These are phyloP conservation scores for Apophysomyces ossiformis DNA, from an alignment of 371 early-diverging fungal species.

Conservation along the genomic window DNA sequence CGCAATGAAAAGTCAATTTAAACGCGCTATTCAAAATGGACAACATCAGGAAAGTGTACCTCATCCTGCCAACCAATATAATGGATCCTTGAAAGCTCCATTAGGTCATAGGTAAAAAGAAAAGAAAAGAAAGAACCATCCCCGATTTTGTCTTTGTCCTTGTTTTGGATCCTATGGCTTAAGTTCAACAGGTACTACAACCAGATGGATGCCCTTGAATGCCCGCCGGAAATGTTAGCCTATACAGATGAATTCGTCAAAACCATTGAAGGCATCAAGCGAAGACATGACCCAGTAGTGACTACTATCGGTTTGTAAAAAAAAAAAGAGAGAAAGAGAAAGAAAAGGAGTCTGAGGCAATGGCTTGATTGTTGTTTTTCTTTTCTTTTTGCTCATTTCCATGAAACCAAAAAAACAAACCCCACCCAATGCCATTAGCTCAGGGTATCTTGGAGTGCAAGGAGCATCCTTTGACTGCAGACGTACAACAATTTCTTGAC, in stretches of 20 bases:
- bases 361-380: neutral
- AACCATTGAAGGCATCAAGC: constrained; percentile 89
- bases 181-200: constrained; percentile 57
- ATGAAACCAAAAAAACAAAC: neutral
- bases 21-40: constrained; percentile 4
- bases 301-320: constrained; percentile 75
- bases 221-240: constrained; percentile 72
- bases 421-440: constrained; percentile 45
- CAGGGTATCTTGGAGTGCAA: constrained; percentile 96
- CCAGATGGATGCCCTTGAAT: constrained; percentile 58
- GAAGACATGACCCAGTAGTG: constrained; percentile 94
- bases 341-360: neutral
- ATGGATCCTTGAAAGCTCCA: constrained; percentile 19
- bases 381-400: neutral
- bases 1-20: constrained; percentile 33
- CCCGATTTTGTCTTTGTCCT: neutral
- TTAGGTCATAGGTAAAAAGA: constrained; percentile 35
- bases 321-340: neutral
- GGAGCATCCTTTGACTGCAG: constrained; percentile 74
- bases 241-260: constrained; percentile 87
- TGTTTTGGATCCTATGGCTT: neutral
- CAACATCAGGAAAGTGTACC: constrained; percentile 55
- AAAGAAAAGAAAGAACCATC: too few relatives aligned
- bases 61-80: constrained; percentile 39
- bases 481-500: constrained; percentile 92